Conservation (phyloP, 2,329 filamentous ascomycete genomes). For the Fusarium sp. region DNA sequence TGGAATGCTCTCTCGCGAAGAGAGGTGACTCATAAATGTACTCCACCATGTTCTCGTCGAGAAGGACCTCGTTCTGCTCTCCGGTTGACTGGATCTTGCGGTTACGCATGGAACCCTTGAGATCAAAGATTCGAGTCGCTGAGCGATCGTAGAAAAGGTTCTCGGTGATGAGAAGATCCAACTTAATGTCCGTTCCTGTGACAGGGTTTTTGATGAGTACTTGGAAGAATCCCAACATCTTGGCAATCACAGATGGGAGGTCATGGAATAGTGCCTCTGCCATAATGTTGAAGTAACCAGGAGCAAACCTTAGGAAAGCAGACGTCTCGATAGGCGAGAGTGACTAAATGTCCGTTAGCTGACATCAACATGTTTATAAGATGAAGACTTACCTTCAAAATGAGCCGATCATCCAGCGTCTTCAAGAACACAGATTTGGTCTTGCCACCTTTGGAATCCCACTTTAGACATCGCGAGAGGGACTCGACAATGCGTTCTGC, state of each 20-base stretch:
- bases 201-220: conserved; percentile 95
- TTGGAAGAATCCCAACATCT: conserved; percentile 99
- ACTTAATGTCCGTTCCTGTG: conserved; percentile 93
- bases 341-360: conserved; percentile 65
- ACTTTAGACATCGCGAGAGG: conserved; percentile 93
- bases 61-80: conserved; percentile 93
- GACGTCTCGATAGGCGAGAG: conserved; percentile 91
- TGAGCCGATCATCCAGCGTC: conserved; percentile 92
- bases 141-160: conserved; percentile 97
- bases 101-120: conserved; percentile 99
- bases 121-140: conserved; percentile 90
- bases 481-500: conserved; percentile 95
- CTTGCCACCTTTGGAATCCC: conserved; percentile 98
- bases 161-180: conserved; percentile 95
- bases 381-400: conserved; percentile 73
- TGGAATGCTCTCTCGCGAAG: conserved; percentile 95
- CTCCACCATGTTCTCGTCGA: conserved; percentile 99
- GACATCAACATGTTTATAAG: not conserved
- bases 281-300: conserved; percentile 98
- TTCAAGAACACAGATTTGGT: conserved; percentile 98
- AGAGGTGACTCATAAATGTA: conserved; percentile 98
- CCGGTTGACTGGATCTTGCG: conserved; percentile 96
- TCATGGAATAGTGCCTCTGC: conserved; percentile 95
- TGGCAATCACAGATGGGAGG: conserved; percentile 94
- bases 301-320: conserved; percentile 94